These are phyloP conservation scores for Colletotrichum tropicicola DNA, from an alignment of 2,329 filamentous ascomycete genomes.

Conservation along the genomic window DNA sequence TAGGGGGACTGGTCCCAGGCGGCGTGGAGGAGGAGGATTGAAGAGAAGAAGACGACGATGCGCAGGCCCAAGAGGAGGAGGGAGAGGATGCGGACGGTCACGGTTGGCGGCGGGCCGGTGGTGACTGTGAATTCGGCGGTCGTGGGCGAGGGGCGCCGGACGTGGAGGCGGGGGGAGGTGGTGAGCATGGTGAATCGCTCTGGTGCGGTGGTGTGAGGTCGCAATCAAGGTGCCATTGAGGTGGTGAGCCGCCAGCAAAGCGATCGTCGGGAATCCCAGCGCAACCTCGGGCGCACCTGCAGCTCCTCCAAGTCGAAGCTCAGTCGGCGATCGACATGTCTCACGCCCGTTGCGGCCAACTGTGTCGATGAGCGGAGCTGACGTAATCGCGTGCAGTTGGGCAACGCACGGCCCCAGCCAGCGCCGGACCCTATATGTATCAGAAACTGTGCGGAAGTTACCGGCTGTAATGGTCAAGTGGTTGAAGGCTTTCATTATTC, in stretches of 20 bases:
- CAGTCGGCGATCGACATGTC: background rate
- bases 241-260: background rate
- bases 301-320: background rate
- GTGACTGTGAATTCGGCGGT: slow-evolving; percentile 95
- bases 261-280: background rate
- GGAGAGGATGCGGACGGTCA: slow-evolving; percentile 57
- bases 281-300: background rate
- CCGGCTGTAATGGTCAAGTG: slow-evolving; percentile 71
- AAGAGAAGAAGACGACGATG: slow-evolving; percentile 50
- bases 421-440: background rate
- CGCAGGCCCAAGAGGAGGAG: slow-evolving; percentile 53
- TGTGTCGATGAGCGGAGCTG: background rate
- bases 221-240: background rate
- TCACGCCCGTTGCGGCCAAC: background rate
- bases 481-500: slow-evolving; percentile 64
- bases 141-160: slow-evolving; percentile 79
- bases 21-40: slow-evolving; percentile 54
- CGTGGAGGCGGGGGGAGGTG: slow-evolving; percentile 66
- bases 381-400: background rate
- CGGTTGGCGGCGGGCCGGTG: slow-evolving; percentile 69
- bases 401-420: background rate
- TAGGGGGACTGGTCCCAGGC: slow-evolving; percentile 50
- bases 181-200: slow-evolving; percentile 63
- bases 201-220: background rate
- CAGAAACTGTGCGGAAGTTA: background rate